Conservation (phyloP, 305 asterid species). For the Euphrasia arctica region DNA sequence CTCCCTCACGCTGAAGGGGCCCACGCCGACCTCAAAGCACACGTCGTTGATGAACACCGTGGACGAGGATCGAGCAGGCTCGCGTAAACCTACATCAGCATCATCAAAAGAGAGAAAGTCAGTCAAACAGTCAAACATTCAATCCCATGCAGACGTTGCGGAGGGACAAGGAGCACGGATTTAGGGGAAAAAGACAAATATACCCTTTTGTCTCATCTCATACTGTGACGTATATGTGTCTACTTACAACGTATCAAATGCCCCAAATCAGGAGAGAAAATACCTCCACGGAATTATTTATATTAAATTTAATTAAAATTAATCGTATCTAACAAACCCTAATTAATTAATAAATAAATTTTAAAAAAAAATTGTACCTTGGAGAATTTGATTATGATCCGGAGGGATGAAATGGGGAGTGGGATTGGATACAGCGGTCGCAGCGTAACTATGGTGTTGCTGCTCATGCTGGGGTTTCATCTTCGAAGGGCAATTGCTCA, state of each 20-base stretch:
- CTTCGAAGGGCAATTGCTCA: slow-evolving; percentile 32
- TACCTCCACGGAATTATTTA: neutral
- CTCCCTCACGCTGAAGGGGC: slow-evolving; percentile 68
- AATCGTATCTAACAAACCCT: slow-evolving; percentile 22
- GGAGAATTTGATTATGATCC: slow-evolving; percentile 35
- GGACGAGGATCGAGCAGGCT: slow-evolving; percentile 42
- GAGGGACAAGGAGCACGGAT: slow-evolving; percentile 34
- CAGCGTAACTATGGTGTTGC: slow-evolving; percentile 27
- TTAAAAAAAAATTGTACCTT: slow-evolving; percentile 31
- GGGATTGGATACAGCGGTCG: slow-evolving; percentile 21
- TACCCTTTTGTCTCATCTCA: slow-evolving; percentile 27
- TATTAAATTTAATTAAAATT: too few species aligned
- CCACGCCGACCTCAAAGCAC: slow-evolving; percentile 73
- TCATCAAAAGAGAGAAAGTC: neutral
- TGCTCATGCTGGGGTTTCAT: slow-evolving; percentile 23
- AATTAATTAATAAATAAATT: neutral
- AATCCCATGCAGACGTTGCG: slow-evolving; percentile 44
- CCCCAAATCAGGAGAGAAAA: slow-evolving; percentile 24
- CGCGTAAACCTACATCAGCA: slow-evolving; percentile 39
- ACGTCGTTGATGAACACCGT: slow-evolving; percentile 89
- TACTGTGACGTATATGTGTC: slow-evolving; percentile 23
- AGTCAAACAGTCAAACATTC: slow-evolving; percentile 13
- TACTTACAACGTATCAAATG: slow-evolving; percentile 19
- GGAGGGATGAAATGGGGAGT: slow-evolving; percentile 26
- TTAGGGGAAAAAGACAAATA: slow-evolving; percentile 36